A percentile compares a stretch with the other conserved stretches of the same genome.
Evolutionary conservation across 305 asterid genomes (phyloP).

Genomic region (Stenogyne calaminthoides): DNA sequence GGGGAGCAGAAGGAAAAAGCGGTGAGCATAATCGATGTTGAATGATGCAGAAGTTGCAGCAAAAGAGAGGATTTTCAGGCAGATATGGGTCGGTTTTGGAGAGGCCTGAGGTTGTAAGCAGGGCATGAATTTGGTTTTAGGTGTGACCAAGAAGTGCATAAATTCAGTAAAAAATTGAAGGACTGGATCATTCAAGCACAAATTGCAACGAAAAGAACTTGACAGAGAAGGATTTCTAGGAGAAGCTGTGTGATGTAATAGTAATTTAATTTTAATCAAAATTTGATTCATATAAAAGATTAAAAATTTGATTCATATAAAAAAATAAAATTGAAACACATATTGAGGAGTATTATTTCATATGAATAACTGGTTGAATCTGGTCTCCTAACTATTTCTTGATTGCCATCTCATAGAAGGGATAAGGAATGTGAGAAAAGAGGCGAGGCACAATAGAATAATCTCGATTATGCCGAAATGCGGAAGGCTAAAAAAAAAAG

Average conservation of each 20-base stretch:
- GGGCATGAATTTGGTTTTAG: conserved; percentile 72
- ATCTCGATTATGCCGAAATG: no score
- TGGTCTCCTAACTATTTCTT: no score
- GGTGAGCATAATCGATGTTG: conserved; percentile 50
- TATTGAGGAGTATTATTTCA: no score
- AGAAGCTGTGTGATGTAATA: background rate
- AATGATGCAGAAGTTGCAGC: conserved; percentile 44
- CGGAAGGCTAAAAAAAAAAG: no score
- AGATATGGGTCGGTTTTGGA: conserved; percentile 44
- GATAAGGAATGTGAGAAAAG: no score
- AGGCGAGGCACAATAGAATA: no score
- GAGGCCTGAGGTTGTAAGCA: conserved; percentile 55
- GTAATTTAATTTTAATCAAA: no score
- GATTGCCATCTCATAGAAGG: no score
- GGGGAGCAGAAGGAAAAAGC: conserved; percentile 47
- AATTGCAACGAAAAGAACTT: background rate
- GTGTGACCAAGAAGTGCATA: conserved; percentile 53
- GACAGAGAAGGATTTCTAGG: background rate
- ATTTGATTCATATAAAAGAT: no score
- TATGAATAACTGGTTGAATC: no score
- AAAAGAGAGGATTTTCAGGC: conserved; percentile 56
- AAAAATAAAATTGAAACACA: no score
- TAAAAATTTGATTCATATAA: no score
- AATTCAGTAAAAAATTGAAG: conserved; percentile 39
- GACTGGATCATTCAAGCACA: conserved; percentile 26